These are phyloP conservation scores for Elasticomyces elasticus DNA, from an alignment of 495 filamentous ascomycete species.

Conservation along the genomic window DNA sequence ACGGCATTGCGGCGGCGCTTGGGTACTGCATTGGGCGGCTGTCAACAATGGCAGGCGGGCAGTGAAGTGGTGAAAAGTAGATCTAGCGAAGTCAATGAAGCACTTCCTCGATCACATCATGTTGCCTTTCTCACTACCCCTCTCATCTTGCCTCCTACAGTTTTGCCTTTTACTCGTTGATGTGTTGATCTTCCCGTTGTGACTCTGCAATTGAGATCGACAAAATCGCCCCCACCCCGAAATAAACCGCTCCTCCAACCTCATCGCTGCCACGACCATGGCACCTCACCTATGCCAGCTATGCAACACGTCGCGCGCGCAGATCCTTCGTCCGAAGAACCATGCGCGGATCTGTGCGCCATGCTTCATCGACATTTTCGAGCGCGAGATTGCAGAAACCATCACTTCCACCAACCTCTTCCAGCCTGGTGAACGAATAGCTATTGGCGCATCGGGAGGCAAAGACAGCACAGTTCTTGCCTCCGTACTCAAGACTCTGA, in stretches of 20 bases:
- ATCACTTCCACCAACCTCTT: slow-evolving; percentile 73
- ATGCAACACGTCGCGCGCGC: slow-evolving; percentile 65
- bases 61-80: not conserved
- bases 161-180: not conserved
- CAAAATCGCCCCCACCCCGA: not conserved
- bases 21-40: not conserved
- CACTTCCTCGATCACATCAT: not conserved
- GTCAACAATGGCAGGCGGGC: not conserved
- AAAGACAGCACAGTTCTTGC: slow-evolving; percentile 97
- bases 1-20: slow-evolving; percentile 3
- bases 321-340: slow-evolving; percentile 91
- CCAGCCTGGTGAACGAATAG: slow-evolving; percentile 71
- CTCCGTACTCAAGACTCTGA: slow-evolving; percentile 86
- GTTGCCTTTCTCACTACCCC: not conserved
- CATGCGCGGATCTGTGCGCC: slow-evolving; percentile 78
- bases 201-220: too few species aligned
- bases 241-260: not conserved
- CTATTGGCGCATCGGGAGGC: slow-evolving; percentile 91
- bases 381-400: slow-evolving; percentile 87
- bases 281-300: slow-evolving; percentile 55
- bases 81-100: not conserved
- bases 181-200: not conserved
- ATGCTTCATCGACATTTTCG: slow-evolving; percentile 82
- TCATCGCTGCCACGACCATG: slow-evolving; percentile 32
- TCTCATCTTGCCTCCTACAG: not conserved